These are phyloP conservation scores for Lentinula sp. DNA, from an alignment of 768 basidiomycete genomes.

Conservation along the genomic window DNA sequence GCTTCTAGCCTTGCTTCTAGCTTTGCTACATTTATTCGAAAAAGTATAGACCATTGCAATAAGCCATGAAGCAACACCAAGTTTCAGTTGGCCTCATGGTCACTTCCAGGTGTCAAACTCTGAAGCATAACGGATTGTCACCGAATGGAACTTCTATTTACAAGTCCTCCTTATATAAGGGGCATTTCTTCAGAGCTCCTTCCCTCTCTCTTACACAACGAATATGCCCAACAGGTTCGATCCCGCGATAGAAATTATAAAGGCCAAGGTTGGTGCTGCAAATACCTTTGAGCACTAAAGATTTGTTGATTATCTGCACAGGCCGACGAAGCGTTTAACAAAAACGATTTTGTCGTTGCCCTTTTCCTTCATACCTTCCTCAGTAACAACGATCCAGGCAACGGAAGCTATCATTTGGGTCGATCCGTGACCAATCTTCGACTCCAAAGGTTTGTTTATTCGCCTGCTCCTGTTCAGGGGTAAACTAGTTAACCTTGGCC, in stretches of 20 bases:
- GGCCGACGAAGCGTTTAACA: neutral
- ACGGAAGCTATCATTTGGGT: slow-evolving; percentile 5
- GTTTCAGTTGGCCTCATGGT: too few species aligned
- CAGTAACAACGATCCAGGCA: neutral
- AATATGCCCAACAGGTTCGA: neutral
- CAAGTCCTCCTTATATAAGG: too few species aligned
- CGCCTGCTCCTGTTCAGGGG: neutral
- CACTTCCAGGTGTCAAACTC: too few species aligned
- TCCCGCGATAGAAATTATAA: neutral
- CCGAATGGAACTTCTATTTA: too few species aligned
- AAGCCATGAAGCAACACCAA: too few species aligned
- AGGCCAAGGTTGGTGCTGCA: neutral
- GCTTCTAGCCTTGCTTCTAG: too few species aligned
- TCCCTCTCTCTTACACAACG: neutral
- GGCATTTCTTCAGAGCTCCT: too few species aligned
- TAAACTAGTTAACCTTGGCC: too few species aligned
- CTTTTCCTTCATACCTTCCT: neutral
- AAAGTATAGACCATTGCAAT: too few species aligned
- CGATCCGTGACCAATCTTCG: slow-evolving; percentile 5
- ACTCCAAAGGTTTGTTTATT: slow-evolving; percentile 7
- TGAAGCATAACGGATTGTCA: too few species aligned
- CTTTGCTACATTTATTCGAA: too few species aligned
- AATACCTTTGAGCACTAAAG: neutral
- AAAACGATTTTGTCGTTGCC: neutral
- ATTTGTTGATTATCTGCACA: neutral